Base-by-base conservation (phyloP, 352 stramenopile species). In the Blastocystis sp. region DNA sequence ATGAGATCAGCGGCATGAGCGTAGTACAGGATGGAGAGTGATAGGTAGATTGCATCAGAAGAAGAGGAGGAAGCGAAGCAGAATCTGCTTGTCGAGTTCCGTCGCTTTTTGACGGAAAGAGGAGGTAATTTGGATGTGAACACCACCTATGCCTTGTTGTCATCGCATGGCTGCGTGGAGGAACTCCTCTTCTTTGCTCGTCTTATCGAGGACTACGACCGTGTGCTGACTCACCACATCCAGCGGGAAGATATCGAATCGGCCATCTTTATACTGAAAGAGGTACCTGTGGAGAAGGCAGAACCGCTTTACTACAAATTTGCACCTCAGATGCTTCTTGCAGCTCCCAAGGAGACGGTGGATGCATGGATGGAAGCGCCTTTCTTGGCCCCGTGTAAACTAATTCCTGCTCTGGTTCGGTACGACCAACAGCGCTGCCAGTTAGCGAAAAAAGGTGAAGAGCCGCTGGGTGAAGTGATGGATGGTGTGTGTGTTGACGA, bases 291-390 rank as follows among this genome's bases (percentile, higher is more conserved):
- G 50, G 94, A 94, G 39, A 96, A 96, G 76, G 94, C 97, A 9
- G 94, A 97, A 84, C 93, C 95, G 80, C 90, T 98, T 7, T 96
- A 96, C 90, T 97, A 98, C 92, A 97, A 97, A 89, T 98, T 97
- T 90, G 96, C 94, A 18, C 94, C 94, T 0, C 93, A 96, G 66
- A 91, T 98, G 43, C 97, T 97, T 80, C 93, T 96, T 8, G 93
- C 95, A 82, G 95, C 95, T 87, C 94, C 94, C 0, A 94, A 94
- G 79, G 93, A 96, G 80, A 94, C 96, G 61, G 96, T 97, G 54
- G 93, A 95, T 11, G 94, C 94, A 6, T 98, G 94, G 94, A 94
- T 94, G 47, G 90, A 69, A 3, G 94, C 96, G 62, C 94, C 93
- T 41, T 93, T 95, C 29, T 90, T 98, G 13, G 95, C 96, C 43